These are phyloP conservation scores for Aphanomyces euteiches DNA, from an alignment of 352 stramenopile genomes.

Conservation along the genomic window DNA sequence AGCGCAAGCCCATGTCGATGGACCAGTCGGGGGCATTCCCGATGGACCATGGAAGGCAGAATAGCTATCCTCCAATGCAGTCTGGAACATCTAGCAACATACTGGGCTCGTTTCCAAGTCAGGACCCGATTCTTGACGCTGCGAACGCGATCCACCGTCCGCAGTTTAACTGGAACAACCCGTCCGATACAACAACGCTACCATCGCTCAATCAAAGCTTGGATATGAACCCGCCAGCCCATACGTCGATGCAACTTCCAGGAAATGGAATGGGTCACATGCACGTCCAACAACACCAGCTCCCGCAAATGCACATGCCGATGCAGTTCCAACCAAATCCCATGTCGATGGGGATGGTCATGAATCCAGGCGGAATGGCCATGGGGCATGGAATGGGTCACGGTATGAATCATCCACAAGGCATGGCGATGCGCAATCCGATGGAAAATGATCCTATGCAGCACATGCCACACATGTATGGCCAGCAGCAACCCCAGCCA, in stretches of 20 bases:
- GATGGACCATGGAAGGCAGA: conserved; percentile 14
- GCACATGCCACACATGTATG: conserved; percentile 14
- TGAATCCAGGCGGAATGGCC: conserved; percentile 8
- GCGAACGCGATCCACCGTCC: conserved; percentile 2
- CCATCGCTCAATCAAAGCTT: conserved; percentile 10
- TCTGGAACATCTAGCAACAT: conserved; percentile 4
- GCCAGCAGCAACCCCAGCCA: conserved; percentile 1
- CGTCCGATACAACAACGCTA: not conserved
- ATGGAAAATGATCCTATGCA: not conserved
- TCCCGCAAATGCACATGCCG: not conserved
- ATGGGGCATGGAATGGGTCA: not conserved
- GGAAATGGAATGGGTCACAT: not conserved
- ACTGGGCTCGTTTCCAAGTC: conserved; percentile 9
- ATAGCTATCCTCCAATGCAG: conserved; percentile 2
- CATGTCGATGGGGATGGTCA: conserved; percentile 29
- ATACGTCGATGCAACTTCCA: not conserved
- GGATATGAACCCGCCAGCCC: conserved; percentile 9
- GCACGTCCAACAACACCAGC: not conserved
- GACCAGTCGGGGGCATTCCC: conserved; percentile 1
- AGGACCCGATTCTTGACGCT: conserved; percentile 11
- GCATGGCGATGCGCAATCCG: conserved; percentile 8
- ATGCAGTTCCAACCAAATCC: conserved; percentile 25
- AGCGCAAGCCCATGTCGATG: conserved; percentile 1
- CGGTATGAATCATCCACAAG: conserved; percentile 20
- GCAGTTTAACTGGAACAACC: conserved; percentile 14